Base-by-base conservation (phyloP, 495 filamentous ascomycete genomes). In the Penicillium antarcticum region DNA sequence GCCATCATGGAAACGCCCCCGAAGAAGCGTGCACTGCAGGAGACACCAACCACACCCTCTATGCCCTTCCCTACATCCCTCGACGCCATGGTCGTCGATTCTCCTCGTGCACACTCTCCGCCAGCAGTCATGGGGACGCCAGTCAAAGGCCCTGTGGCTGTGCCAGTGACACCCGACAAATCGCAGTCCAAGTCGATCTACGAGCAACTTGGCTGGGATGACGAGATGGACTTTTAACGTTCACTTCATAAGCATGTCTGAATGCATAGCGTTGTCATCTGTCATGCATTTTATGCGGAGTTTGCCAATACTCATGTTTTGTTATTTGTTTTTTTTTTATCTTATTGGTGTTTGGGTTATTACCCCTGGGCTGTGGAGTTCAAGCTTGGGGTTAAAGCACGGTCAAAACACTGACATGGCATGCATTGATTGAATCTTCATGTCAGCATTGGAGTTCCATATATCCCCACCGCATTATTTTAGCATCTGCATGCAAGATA, bases 131-230 rank as follows among this genome's bases (percentile, higher is more conserved):
- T 67, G 18, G 52, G 57, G 4, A 62, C 60, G 1, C 63, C 65
- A 1, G 52, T 66, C 8, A 66, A 65, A 46, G 60, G 49, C 33
- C 31, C 53, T 33, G 48, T 56, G 1, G 43, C 52, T 43, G 55
- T 73, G 29, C 68, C 69, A 6, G 62, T 67, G 36, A 74, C 71
- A 1, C 72, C 72, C 8, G 68, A 73, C 63, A 77, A 67, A 67
- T 73, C 62, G 12, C 57, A 66, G 42, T 47, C 58, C 13, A 87
- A 56, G 35, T 61, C 59, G 14, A 87, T 96, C 40, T 95, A 87
- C 61, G 81, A 86, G 65, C 71, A 73, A 32, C 63, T 94, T 42
- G 87, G 90, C 40, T 89, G 91, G 91, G 86, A 92, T 57, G 84
- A 87, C 60, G 75, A 82, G 21, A 61, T 66, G 56, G 62, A 66